Percentiles rank a stretch among this genome's conserved stretches.
Conservation (phyloP, 805 yeast species). For the Candida peoriensis region DNA sequence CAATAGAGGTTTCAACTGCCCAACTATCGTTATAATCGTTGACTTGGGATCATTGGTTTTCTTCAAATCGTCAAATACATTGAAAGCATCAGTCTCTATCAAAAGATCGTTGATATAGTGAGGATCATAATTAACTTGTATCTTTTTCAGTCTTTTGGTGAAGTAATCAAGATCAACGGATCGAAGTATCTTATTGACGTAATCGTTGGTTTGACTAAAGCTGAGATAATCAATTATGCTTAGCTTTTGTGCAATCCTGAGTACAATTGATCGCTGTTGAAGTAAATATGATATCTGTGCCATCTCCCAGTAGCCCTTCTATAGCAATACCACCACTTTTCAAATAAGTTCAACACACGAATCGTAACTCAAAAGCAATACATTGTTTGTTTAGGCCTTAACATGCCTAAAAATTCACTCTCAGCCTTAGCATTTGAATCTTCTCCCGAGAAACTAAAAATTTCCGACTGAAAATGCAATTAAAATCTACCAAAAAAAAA, state of each 20-base stretch:
- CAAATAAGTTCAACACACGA: neutral
- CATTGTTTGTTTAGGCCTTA: too few relatives aligned
- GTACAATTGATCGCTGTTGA: neutral
- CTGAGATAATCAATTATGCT: conserved; percentile 17
- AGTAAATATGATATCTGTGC: conserved; percentile 2
- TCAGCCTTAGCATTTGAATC: too few relatives aligned
- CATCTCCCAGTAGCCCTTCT: neutral
- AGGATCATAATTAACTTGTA: conserved; percentile 15
- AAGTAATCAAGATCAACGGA: conserved; percentile 13
- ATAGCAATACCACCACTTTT: neutral
- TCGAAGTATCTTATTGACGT: conserved; percentile 5
- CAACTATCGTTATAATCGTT: conserved; percentile 8
- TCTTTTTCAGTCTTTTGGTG: conserved; percentile 7
- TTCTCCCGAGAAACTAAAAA: too few relatives aligned
- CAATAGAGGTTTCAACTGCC: conserved; percentile 10
- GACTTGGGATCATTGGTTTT: conserved; percentile 19
- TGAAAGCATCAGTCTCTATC: conserved; percentile 12
- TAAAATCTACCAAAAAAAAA: too few relatives aligned
- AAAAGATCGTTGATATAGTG: conserved; percentile 12
- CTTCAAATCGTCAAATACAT: conserved; percentile 11
- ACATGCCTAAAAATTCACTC: too few relatives aligned
- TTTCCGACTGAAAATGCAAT: too few relatives aligned
- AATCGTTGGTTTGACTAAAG: conserved; percentile 8
- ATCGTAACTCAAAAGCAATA: too few relatives aligned
- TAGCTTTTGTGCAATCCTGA: conserved; percentile 10